A percentile compares a stretch with the other conserved stretches of the same genome.
Conservation (phyloP, 305 asterid genomes). For the Coffea humblotiana region DNA sequence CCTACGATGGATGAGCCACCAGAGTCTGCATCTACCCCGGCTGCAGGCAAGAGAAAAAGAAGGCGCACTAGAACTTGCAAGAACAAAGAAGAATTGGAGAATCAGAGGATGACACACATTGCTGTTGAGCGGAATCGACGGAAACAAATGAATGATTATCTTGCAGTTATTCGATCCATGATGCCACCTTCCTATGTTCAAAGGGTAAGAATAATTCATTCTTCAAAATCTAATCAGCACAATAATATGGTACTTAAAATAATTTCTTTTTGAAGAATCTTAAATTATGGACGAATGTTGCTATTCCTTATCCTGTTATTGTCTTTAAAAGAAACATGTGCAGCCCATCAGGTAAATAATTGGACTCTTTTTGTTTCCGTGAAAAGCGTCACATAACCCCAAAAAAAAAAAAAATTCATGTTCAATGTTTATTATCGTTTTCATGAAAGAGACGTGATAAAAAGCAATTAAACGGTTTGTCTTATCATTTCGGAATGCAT, state of each 20-base stretch:
- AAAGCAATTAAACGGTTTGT: not conserved
- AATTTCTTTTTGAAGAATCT: not conserved
- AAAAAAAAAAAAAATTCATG: not conserved
- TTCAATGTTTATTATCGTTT: slow-evolving; percentile 7
- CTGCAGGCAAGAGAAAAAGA: slow-evolving; percentile 32
- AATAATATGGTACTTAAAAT: not conserved
- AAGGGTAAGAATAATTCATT: slow-evolving; percentile 30
- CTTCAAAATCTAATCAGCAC: not conserved
- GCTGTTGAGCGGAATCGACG: slow-evolving; percentile 44
- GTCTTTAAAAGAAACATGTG: slow-evolving; percentile 3
- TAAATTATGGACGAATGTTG: not conserved
- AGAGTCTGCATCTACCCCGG: not conserved
- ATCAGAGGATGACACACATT: slow-evolving; percentile 52
- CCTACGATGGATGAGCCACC: slow-evolving; percentile 1
- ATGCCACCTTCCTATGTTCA: slow-evolving; percentile 46
- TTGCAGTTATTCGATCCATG: slow-evolving; percentile 37
- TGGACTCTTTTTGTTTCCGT: slow-evolving; percentile 2
- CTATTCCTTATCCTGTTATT: not conserved
- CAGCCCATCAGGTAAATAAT: not conserved
- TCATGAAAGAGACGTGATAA: slow-evolving; percentile 17
- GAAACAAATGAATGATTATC: slow-evolving; percentile 44
- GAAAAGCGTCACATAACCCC: not conserved
- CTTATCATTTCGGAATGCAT: not conserved
- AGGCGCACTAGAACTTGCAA: slow-evolving; percentile 32
- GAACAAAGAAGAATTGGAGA: slow-evolving; percentile 42